Evolutionary conservation across 2,329 filamentous ascomycete genomes (phyloP).

Genomic region (Calonectria naviculata): DNA sequence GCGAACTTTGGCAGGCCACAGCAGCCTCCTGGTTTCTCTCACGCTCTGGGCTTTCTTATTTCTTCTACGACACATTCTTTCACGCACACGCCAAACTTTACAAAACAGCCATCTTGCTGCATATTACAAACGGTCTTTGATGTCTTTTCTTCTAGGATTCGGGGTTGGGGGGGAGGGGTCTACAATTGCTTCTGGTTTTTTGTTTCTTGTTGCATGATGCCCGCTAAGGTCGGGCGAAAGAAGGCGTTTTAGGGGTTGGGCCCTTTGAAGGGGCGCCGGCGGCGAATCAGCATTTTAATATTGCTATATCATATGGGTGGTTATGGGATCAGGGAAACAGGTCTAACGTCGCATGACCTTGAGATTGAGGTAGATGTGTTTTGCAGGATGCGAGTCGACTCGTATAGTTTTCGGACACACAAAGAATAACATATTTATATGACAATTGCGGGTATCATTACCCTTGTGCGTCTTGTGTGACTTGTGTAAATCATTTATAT

Average conservation of each 20-base stretch:
- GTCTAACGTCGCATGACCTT: neutral
- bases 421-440: constrained; percentile 27
- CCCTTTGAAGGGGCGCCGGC: constrained; percentile 3
- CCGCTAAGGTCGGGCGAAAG: constrained; percentile 27
- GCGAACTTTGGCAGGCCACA: neutral
- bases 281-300: constrained; percentile 21
- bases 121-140: constrained; percentile 4
- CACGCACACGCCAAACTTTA: constrained; percentile 1
- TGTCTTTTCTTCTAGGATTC: constrained; percentile 25
- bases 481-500: neutral
- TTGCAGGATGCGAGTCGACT: constrained; percentile 8
- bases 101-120: constrained; percentile 8
- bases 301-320: constrained; percentile 9
- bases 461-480: constrained; percentile 28
- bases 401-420: constrained; percentile 15
- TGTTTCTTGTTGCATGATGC: constrained; percentile 24
- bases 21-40: neutral
- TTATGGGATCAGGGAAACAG: constrained; percentile 12
- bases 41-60: constrained; percentile 2
- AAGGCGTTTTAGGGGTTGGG: constrained; percentile 31
- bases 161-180: constrained; percentile 10
- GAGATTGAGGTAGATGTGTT: neutral
- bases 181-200: neutral
- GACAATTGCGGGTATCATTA: constrained; percentile 23
- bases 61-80: neutral